Conservation (phyloP, 305 asterid species). For the Striga hermonthica region DNA sequence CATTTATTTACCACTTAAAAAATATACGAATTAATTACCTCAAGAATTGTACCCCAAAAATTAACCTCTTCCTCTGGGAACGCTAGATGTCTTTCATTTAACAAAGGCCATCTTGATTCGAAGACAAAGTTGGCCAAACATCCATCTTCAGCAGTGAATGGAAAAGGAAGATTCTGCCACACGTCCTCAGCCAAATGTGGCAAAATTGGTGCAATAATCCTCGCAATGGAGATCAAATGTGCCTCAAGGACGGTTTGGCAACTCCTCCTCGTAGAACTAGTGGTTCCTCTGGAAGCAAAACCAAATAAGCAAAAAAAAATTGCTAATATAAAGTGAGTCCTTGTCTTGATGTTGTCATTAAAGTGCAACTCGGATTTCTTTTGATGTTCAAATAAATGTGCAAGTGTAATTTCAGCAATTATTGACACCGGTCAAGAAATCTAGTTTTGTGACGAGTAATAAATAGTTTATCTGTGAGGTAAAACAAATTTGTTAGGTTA, state of each 20-base stretch:
- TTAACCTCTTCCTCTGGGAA: constrained; percentile 62
- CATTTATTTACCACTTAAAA: neutral
- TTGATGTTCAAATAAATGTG: too few species aligned
- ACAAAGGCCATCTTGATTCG: constrained; percentile 80
- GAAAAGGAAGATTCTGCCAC: constrained; percentile 93
- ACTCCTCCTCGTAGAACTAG: constrained; percentile 83
- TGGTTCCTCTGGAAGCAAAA: constrained; percentile 54
- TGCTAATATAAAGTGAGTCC: too few species aligned
- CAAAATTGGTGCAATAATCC: constrained; percentile 83
- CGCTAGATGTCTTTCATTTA: constrained; percentile 53
- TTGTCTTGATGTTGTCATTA: too few species aligned
- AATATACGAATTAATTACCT: constrained; percentile 45
- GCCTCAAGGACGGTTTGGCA: constrained; percentile 93
- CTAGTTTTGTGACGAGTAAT: neutral
- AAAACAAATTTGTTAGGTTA: neutral
- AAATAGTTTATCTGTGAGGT: neutral
- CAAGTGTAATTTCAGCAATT: neutral
- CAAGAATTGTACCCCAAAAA: constrained; percentile 83
- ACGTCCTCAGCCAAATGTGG: constrained; percentile 98
- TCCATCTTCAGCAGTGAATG: constrained; percentile 58
- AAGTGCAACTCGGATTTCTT: too few species aligned
- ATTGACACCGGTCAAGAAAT: neutral
- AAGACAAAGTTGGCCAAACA: constrained; percentile 58
- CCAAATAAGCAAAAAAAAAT: neutral
- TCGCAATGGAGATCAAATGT: constrained; percentile 66